Evolutionary conservation across 768 basidiomycete genomes (phyloP).

Genomic region (Termitomyces sp.): DNA sequence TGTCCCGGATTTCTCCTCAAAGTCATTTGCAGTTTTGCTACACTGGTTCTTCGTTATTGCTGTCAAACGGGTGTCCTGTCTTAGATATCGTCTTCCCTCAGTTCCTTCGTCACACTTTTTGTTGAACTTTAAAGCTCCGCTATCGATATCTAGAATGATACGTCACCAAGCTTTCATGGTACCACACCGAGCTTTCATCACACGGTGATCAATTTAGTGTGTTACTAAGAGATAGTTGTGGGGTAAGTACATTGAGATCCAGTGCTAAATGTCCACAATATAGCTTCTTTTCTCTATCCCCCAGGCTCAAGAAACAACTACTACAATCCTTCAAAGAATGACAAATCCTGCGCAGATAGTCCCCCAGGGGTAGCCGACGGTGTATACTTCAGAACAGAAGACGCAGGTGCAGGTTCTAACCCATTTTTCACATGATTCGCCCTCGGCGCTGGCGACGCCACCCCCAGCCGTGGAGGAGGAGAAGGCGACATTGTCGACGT

Average conservation of each 20-base stretch:
- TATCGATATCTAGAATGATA: no score
- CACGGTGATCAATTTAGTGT: neutral
- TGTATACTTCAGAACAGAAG: conserved; percentile 6
- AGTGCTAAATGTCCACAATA: neutral
- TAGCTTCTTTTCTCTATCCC: neutral
- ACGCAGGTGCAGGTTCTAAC: neutral
- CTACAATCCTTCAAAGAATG: conserved; percentile 80
- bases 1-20: no score
- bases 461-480: neutral
- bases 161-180: no score
- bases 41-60: no score
- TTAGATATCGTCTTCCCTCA: neutral
- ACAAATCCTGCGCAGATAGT: conserved; percentile 79
- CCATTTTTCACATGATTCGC: neutral
- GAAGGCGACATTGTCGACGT: neutral
- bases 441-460: neutral
- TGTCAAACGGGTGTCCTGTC: neutral
- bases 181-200: neutral
- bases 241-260: neutral
- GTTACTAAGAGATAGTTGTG: neutral
- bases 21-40: no score
- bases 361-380: conserved; percentile 39
- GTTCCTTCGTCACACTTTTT: no score
- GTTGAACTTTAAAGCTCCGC: no score
- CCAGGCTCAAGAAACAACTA: neutral